Base-by-base conservation (phyloP, 208 protist genomes). In the Leishmania gerbilli region DNA sequence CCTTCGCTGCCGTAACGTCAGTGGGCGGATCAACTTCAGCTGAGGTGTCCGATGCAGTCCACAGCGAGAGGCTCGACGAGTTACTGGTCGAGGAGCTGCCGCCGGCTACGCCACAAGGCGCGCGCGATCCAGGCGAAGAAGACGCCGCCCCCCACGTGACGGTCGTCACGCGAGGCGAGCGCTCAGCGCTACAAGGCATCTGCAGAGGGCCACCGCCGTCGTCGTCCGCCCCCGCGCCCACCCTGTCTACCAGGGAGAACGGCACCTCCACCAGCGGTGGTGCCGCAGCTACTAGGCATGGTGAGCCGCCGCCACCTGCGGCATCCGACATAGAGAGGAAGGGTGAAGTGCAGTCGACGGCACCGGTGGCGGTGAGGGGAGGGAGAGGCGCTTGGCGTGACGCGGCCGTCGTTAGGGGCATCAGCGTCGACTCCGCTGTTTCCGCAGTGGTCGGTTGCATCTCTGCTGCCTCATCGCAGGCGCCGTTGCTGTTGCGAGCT, bases 1-100 rank as follows among this genome's bases (percentile, higher is more conserved):
- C 24, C 21, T 72, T 42, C 68, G 53, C 21, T 19, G 8, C 60
- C 68, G 9, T 72, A 0, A 34, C 21, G 40, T 47, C 42, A 49
- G 37, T 45, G 8, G 37, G 68, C 42, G 45, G 40, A 0, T 9
- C 68, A 2, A 5, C n/a, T 58, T 27, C 37, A 51, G 60, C 75
- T n/a, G 76, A 79, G 31, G 37, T 45, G 27, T 42, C 37, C n/a
- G 60, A 79, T 2, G 75, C 19, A 19, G 75, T 79, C 40, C 75
- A 64, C 15, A 68, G 21, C 7, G 75, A 79, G 6, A 67, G 21
- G 31, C 75, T 79, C 27, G 58, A 11, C 37, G 75, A 79, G 27
- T 55, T 34, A 64, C 15, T n/a, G 11, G 45, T 9, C 42, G 56
- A 77, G 13, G 11, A 13, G 4, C 67, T 31, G 55, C 74, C 5